Conservation (phyloP, 495 filamentous ascomycete genomes). For the Aspergillus nidulans region DNA sequence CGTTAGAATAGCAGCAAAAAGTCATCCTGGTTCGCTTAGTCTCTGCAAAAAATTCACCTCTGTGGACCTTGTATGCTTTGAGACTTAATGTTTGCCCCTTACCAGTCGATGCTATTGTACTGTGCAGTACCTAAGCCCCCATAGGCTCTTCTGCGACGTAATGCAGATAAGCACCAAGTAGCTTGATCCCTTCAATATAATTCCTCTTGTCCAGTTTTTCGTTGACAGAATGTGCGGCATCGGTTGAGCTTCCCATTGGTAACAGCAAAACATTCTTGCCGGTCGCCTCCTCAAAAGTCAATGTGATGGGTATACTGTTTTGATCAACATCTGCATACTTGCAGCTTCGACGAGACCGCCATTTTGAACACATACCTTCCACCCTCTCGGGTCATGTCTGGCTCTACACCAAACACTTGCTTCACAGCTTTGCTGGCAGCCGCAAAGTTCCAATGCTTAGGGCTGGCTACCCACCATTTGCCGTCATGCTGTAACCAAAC, state of each 20-base stretch:
- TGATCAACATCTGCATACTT: conserved; percentile 12
- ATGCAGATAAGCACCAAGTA: conserved; percentile 92
- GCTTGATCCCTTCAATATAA: conserved; percentile 97
- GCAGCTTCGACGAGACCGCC: not conserved
- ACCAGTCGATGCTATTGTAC: not conserved
- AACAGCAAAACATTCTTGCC: conserved; percentile 95
- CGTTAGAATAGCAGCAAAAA: too few species aligned
- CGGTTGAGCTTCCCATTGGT: conserved; percentile 94
- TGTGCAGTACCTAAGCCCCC: not conserved
- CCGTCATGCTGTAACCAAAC: conserved; percentile 78
- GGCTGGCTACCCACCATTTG: conserved; percentile 97
- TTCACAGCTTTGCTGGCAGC: conserved; percentile 90
- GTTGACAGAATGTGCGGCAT: conserved; percentile 95
- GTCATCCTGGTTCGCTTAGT: too few species aligned
- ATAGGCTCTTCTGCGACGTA: conserved; percentile 89
- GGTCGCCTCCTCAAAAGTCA: conserved; percentile 97
- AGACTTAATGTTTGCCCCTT: too few species aligned
- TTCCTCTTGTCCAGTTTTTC: conserved; percentile 97
- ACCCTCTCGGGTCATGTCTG: conserved; percentile 94
- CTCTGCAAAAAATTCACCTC: too few species aligned
- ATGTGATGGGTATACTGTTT: conserved; percentile 82
- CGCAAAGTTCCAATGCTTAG: conserved; percentile 97
- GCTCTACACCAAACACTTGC: conserved; percentile 85
- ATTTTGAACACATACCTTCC: conserved; percentile 57
- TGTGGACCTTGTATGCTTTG: too few species aligned